Evolutionary conservation across 2,329 filamentous ascomycete genomes (phyloP).

Genomic region (Lecanicillium sp.): DNA sequence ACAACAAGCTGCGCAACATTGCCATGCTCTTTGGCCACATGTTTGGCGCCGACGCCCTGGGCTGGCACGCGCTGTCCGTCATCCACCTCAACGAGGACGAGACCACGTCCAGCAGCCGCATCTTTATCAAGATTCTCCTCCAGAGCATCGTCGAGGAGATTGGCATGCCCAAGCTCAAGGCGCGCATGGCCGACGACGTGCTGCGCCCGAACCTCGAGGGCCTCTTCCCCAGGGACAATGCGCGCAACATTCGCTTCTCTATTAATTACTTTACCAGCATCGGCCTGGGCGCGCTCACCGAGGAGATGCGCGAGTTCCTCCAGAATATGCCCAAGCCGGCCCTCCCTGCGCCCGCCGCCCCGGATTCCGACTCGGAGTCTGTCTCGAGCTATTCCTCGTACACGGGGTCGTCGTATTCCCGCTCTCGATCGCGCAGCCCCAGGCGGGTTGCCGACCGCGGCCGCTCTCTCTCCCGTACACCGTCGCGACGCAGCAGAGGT

Average conservation of each 20-base stretch:
- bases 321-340: conserved; percentile 85
- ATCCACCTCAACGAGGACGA: conserved; percentile 94
- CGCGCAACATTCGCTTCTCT: conserved; percentile 86
- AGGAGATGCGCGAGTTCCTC: conserved; percentile 87
- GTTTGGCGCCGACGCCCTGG: conserved; percentile 78
- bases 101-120: conserved; percentile 90
- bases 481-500: conserved; percentile 15
- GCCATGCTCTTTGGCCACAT: conserved; percentile 92
- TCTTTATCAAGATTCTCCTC: conserved; percentile 97
- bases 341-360: conserved; percentile 56
- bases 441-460: conserved; percentile 16
- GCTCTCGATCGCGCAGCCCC: conserved; percentile 34
- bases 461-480: conserved; percentile 20
- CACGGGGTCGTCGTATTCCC: conserved; percentile 44
- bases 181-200: conserved; percentile 69
- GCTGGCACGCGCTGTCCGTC: conserved; percentile 80
- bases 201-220: conserved; percentile 74
- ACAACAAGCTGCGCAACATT: conserved; percentile 89
- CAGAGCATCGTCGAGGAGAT: conserved; percentile 85
- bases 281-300: conserved; percentile 88
- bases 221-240: conserved; percentile 82
- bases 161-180: conserved; percentile 72
- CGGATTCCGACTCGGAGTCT: conserved; percentile 60
- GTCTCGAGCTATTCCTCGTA: conserved; percentile 76
- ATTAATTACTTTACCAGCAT: conserved; percentile 99